phyloP scores from a whole-genome alignment of 768 basidiomycete genomes.

The Mycena olivaceomarginata region DNA sequence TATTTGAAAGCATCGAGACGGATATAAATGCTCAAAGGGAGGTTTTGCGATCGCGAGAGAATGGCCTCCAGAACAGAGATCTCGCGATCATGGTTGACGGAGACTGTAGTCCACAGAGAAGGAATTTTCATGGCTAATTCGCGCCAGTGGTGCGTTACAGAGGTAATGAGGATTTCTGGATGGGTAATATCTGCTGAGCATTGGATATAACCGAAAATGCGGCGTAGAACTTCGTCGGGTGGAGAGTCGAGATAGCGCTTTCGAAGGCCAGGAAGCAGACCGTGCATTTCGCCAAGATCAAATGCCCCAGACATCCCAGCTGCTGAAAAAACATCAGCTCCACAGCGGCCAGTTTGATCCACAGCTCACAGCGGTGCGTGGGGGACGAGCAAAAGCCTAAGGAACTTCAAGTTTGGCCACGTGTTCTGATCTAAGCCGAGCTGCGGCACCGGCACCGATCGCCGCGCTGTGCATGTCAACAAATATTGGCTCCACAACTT shows the following conservation, averaged over 20 bases:
- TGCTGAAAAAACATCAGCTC: neutral
- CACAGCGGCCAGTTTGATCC: neutral
- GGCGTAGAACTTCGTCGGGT: constrained; percentile 31
- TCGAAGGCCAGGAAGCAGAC: neutral
- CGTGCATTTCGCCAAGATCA: neutral
- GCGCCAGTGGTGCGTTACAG: constrained; percentile 34
- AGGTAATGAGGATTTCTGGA: constrained; percentile 17
- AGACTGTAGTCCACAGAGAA: constrained; percentile 32
- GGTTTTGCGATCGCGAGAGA: constrained; percentile 17
- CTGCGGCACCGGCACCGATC: too few relatives aligned
- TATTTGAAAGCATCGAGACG: constrained; percentile 37
- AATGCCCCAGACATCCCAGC: neutral
- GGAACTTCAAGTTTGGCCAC: neutral
- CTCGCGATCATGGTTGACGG: constrained; percentile 34
- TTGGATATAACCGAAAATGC: constrained; percentile 21
- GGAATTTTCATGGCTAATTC: constrained; percentile 34
- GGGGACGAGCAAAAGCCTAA: neutral
- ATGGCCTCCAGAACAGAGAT: constrained; percentile 31
- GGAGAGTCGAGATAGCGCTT: constrained; percentile 18
- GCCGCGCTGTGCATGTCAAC: too few relatives aligned
- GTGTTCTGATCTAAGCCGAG: too few relatives aligned
- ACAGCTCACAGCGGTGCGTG: neutral
- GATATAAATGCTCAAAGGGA: constrained; percentile 26
- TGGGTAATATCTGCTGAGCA: neutral
- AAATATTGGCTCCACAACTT: neutral